Evolutionary conservation across 2,329 filamentous ascomycete genomes (phyloP), one percentile per base, ranked within the genome.

Genomic region (Fonsecaea pedrosoi): DNA sequence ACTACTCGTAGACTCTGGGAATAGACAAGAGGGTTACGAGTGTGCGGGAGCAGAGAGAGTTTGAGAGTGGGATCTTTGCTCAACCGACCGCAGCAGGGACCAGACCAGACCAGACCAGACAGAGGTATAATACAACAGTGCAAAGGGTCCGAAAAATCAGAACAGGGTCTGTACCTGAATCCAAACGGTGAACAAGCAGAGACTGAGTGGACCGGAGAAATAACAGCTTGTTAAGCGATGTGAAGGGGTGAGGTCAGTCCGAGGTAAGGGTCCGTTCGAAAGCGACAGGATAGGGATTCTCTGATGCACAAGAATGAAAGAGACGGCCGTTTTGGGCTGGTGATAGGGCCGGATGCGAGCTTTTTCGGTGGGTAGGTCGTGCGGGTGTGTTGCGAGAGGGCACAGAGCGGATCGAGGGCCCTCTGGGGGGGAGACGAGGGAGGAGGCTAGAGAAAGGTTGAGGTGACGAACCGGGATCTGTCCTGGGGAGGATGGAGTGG

Each of bases 181-280:
- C 53, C 42, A 21, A 21, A 30, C 38, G 18, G 48, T 54, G 21
- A 48, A 61, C 38, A 7, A 61, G 38, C 57, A 54, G 40, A 45
- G 32, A 57, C 38, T 35, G 50, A 61, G 57, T 65, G 63, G 63
- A 55, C 55, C 63, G 63, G 63, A 65, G 60, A 65, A 61, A 65
- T 56, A 45, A 54, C 45, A 45, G 35, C 37, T 56, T 25, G 56
- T 65, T 55, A 65, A 57, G 58, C 63, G 57, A 61, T 21, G 42
- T 53, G 38, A 37, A 48, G 53, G 34, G 59, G 48, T 61, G 59
- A 61, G 32, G 59, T 60, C 45, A 53, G 32, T 61, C 35, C 34
- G 42, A 61, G 53, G 59, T 54, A 48, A 18, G 57, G 57, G 57
- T 60, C 57, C 57, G 38, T 50, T 35, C 38, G 57, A 18, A 35